phyloP scores from a whole-genome alignment of 352 stramenopile genomes.

The Pythium inflatum region DNA sequence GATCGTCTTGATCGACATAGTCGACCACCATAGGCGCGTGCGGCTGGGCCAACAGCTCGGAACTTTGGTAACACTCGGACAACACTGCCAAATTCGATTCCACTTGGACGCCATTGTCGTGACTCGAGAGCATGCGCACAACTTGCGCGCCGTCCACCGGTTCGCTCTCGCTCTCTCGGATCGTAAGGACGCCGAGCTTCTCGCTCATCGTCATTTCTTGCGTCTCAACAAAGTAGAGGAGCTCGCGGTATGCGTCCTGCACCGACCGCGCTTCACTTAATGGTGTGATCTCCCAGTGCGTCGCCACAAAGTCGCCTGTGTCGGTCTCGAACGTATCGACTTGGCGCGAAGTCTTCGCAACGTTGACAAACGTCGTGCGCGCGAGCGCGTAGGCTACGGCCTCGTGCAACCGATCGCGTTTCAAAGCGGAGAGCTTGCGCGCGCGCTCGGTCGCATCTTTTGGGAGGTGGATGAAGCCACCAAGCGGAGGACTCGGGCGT shows the following conservation, averaged over 20 bases:
- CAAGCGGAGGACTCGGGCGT: neutral
- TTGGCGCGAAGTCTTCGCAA: neutral
- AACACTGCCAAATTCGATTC: conserved; percentile 20
- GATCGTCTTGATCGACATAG: conserved; percentile 42
- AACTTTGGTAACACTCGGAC: neutral
- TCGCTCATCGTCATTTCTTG: conserved; percentile 29
- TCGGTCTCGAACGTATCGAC: conserved; percentile 7
- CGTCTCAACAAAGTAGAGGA: conserved; percentile 16
- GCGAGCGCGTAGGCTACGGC: conserved; percentile 4
- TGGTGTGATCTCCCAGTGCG: conserved; percentile 22
- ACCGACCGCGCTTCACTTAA: neutral
- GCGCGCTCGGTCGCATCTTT: neutral
- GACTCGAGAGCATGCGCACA: conserved; percentile 12
- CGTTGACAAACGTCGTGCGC: conserved; percentile 4
- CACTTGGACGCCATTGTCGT: conserved; percentile 13
- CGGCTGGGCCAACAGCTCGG: conserved; percentile 2
- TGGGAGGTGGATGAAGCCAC: conserved; percentile 18
- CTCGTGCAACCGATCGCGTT: conserved; percentile 2
- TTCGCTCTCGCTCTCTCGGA: conserved; percentile 25
- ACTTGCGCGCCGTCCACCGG: neutral
- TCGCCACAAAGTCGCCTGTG: conserved; percentile 8
- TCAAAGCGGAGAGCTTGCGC: neutral
- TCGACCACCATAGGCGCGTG: conserved; percentile 33
- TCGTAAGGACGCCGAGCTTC: conserved; percentile 24
- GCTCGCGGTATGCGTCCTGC: neutral